Conservation (phyloP, 2,329 filamentous ascomycete species). For the Daldinia eschscholtzii region DNA sequence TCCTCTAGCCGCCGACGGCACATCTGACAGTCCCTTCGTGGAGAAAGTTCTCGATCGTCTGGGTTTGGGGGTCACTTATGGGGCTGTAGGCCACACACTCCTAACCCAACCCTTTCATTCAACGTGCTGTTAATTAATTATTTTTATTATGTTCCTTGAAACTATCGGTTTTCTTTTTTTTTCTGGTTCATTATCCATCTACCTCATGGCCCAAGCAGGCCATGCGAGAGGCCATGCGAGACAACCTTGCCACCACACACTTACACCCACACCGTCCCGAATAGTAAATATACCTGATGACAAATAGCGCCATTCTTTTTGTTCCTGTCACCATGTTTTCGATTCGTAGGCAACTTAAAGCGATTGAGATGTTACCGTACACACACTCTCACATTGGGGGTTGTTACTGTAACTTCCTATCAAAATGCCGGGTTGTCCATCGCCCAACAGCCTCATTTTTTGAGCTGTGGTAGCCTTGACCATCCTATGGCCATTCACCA, state of each 20-base stretch:
- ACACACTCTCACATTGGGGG: conserved; percentile 37
- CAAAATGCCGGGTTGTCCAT: conserved; percentile 35
- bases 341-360: conserved; percentile 39
- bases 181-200: conserved; percentile 41
- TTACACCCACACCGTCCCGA: conserved; percentile 8
- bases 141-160: conserved; percentile 22
- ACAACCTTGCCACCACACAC: conserved; percentile 41
- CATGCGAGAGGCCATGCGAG: conserved; percentile 37
- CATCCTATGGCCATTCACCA: conserved; percentile 31
- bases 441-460: conserved; percentile 43
- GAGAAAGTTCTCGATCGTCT: conserved; percentile 48
- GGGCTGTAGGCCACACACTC: conserved; percentile 32
- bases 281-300: conserved; percentile 25
- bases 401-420: conserved; percentile 35
- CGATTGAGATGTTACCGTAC: conserved; percentile 42
- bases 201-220: conserved; percentile 37
- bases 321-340: conserved; percentile 32
- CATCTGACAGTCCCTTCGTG: conserved; percentile 45
- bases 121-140: conserved; percentile 22
- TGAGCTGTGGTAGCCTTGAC: conserved; percentile 42
- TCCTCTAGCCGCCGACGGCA: conserved; percentile 57
- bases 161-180: conserved; percentile 28
- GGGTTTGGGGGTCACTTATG: conserved; percentile 42
- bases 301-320: conserved; percentile 33
- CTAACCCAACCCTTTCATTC: conserved; percentile 40